These are phyloP conservation scores for Tetracladium setigerum DNA, from an alignment of 495 filamentous ascomycete species.

Conservation along the genomic window DNA sequence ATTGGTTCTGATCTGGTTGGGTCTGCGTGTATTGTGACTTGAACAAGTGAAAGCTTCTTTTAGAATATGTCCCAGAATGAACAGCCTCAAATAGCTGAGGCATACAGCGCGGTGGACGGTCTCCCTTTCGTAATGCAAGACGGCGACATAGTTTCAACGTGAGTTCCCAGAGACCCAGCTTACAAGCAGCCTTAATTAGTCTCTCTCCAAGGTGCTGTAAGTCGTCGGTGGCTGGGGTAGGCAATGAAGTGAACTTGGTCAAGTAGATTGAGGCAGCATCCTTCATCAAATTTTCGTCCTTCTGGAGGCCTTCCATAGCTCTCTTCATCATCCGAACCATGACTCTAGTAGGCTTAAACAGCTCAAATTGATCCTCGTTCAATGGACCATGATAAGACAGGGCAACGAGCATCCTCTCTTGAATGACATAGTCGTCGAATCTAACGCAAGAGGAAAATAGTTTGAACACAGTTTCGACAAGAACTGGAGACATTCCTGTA, in stretches of 20 bases:
- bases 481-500: background rate
- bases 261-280: slow-evolving; percentile 29
- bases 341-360: slow-evolving; percentile 25
- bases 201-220: slow-evolving; percentile 16
- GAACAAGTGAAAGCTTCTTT: slow-evolving; percentile 26
- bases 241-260: slow-evolving; percentile 23
- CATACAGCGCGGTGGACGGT: slow-evolving; percentile 11
- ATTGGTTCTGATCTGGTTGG: slow-evolving; percentile 10
- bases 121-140: slow-evolving; percentile 8
- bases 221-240: slow-evolving; percentile 2
- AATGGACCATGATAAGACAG: slow-evolving; percentile 24
- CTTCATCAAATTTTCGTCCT: slow-evolving; percentile 11
- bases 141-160: slow-evolving; percentile 26
- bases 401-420: slow-evolving; percentile 20
- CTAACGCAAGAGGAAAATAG: slow-evolving; percentile 30
- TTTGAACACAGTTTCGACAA: slow-evolving; percentile 25
- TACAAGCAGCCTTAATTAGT: slow-evolving; percentile 24
- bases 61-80: slow-evolving; percentile 21
- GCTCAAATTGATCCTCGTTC: slow-evolving; percentile 26
- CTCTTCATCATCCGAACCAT: slow-evolving; percentile 15
- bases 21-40: slow-evolving; percentile 24
- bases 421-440: slow-evolving; percentile 22
- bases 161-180: slow-evolving; percentile 11
- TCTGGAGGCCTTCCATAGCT: background rate
- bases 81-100: slow-evolving; percentile 25